A percentile compares a stretch with the other conserved stretches of the same genome.
Evolutionary conservation across 805 yeast genomes (phyloP).

Genomic region (Candida multigemmis): DNA sequence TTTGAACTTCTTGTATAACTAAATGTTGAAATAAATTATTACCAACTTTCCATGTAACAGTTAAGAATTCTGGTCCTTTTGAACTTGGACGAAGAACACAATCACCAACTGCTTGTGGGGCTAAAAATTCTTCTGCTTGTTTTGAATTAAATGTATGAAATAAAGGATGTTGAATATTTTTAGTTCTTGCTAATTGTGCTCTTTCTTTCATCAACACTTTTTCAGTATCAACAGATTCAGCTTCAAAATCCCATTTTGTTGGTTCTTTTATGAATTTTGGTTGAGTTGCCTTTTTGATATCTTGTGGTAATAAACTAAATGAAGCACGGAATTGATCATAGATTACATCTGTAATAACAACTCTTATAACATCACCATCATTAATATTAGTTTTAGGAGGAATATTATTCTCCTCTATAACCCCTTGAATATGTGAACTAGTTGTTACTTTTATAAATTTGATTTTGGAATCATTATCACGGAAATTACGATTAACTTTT

Average conservation of each 20-base stretch:
- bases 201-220: slow-evolving; percentile 53
- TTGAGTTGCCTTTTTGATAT: slow-evolving; percentile 44
- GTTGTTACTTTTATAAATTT: slow-evolving; percentile 31
- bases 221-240: slow-evolving; percentile 58
- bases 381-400: slow-evolving; percentile 34
- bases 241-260: slow-evolving; percentile 71
- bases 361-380: slow-evolving; percentile 80
- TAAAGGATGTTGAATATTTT: slow-evolving; percentile 86
- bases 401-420: slow-evolving; percentile 35
- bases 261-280: slow-evolving; percentile 45
- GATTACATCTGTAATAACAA: slow-evolving; percentile 62
- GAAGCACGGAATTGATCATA: slow-evolving; percentile 69
- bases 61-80: slow-evolving; percentile 77
- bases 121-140: slow-evolving; percentile 91
- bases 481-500: slow-evolving; percentile 57
- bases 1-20: slow-evolving; percentile 69
- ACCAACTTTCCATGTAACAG: slow-evolving; percentile 94
- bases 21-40: slow-evolving; percentile 87
- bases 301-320: slow-evolving; percentile 61
- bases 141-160: slow-evolving; percentile 73
- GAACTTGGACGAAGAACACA: slow-evolving; percentile 93
- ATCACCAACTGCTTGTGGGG: slow-evolving; percentile 84
- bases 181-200: slow-evolving; percentile 57
- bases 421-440: slow-evolving; percentile 33
- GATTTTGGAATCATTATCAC: slow-evolving; percentile 41